Conservation (phyloP, 306 rosid species). For the Fagus crenata region DNA sequence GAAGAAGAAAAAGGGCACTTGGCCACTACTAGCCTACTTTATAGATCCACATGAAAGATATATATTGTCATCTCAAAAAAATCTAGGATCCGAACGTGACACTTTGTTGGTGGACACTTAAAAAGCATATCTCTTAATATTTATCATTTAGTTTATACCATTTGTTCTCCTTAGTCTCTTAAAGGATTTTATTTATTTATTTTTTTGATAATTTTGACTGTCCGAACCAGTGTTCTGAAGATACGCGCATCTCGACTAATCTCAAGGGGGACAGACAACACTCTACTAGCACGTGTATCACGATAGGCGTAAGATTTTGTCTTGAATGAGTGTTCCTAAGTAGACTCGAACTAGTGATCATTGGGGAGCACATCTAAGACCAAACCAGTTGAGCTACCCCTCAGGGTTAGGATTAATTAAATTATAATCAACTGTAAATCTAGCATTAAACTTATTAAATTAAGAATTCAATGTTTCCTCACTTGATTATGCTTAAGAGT, state of each 20-base stretch:
- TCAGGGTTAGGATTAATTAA: too few species aligned
- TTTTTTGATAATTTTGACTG: too few species aligned
- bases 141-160: not conserved
- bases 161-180: not conserved
- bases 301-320: too few species aligned
- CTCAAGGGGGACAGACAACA: too few species aligned
- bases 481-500: not conserved
- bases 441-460: not conserved
- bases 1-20: slow-evolving; percentile 21
- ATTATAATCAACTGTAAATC: not conserved
- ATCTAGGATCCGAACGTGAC: slow-evolving; percentile 30
- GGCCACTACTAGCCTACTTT: slow-evolving; percentile 31
- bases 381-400: too few species aligned
- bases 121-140: slow-evolving; percentile 7
- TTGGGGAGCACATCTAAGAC: too few species aligned
- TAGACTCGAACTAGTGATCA: too few species aligned
- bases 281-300: too few species aligned
- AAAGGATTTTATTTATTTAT: not conserved
- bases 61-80: slow-evolving; percentile 27
- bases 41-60: slow-evolving; percentile 63
- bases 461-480: not conserved
- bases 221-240: too few species aligned
- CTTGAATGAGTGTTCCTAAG: too few species aligned
- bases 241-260: too few species aligned
- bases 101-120: slow-evolving; percentile 7